phyloP scores from a whole-genome alignment of 1,284 basidiomycete genomes.

The Ceratobasidium sp. region DNA sequence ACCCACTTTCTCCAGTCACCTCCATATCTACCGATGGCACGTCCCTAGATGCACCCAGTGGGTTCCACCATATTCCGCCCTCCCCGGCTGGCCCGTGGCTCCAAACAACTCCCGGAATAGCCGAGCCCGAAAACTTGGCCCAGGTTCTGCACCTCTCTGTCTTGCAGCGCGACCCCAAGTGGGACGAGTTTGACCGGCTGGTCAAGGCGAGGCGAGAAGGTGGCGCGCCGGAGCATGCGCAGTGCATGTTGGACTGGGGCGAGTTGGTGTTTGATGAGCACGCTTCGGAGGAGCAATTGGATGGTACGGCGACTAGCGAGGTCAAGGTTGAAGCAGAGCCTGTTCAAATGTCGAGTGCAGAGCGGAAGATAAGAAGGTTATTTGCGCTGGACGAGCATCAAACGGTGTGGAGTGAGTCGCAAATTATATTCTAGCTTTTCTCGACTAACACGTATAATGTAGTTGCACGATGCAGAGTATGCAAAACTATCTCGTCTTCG shows the following conservation, averaged over 20 bases:
- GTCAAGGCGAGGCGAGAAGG: slow-evolving; percentile 22
- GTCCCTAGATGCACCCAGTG: not conserved
- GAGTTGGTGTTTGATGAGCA: slow-evolving; percentile 58
- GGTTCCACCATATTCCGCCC: slow-evolving; percentile 4
- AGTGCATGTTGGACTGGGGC: slow-evolving; percentile 61
- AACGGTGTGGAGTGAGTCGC: slow-evolving; percentile 63
- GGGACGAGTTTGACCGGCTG: slow-evolving; percentile 19
- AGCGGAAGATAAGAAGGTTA: slow-evolving; percentile 56
- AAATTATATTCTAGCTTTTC: not conserved
- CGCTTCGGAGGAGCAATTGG: not conserved
- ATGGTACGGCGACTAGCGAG: not conserved
- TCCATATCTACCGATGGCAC: slow-evolving; percentile 10
- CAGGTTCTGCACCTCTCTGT: slow-evolving; percentile 30
- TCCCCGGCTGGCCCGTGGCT: slow-evolving; percentile 6
- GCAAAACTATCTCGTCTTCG: slow-evolving; percentile 58
- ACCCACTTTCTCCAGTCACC: slow-evolving; percentile 12
- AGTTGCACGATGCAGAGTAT: slow-evolving; percentile 48
- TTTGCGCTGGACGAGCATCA: slow-evolving; percentile 58
- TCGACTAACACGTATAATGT: not conserved
- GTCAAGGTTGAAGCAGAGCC: slow-evolving; percentile 22
- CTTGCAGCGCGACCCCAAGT: slow-evolving; percentile 26
- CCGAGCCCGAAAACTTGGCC: slow-evolving; percentile 8
- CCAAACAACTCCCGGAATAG: no score
- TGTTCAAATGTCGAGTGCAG: slow-evolving; percentile 47
- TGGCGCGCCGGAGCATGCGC: slow-evolving; percentile 27